A percentile compares a stretch with the other conserved stretches of the same genome.
phyloP scores from a whole-genome alignment of 331 rosid genomes.

The Malus hybrid region DNA sequence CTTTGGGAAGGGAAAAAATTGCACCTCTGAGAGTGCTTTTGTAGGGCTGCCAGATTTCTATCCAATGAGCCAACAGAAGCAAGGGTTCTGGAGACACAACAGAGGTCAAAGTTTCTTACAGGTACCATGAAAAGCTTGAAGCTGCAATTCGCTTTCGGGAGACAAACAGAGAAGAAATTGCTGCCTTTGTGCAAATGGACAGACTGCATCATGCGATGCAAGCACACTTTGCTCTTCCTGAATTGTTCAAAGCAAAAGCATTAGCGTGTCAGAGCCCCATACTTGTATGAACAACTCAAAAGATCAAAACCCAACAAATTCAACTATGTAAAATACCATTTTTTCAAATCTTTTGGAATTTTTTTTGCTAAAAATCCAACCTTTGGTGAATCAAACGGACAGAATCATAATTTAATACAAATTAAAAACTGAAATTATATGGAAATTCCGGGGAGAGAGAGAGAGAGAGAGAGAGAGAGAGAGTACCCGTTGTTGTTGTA shows the following conservation, averaged over 20 bases:
- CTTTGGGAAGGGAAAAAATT: not conserved
- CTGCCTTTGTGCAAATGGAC: constrained; percentile 29
- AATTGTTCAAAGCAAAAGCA: constrained; percentile 10
- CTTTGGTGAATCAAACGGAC: not conserved
- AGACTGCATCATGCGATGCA: constrained; percentile 18
- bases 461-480: not conserved
- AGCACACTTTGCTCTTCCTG: constrained; percentile 39
- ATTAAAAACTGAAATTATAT: not conserved
- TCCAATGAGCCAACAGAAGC: constrained; percentile 40
- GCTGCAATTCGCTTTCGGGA: constrained; percentile 21
- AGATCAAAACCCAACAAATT: not conserved
- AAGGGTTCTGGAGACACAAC: constrained; percentile 17
- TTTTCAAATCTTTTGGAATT: not conserved
- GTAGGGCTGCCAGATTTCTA: constrained; percentile 11
- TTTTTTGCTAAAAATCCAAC: not conserved
- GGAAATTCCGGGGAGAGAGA: not conserved
- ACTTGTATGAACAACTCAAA: not conserved
- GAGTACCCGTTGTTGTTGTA: constrained; percentile 33
- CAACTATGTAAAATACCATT: not conserved
- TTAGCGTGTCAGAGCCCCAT: not conserved
- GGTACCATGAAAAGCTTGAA: constrained; percentile 41
- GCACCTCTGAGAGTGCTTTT: constrained; percentile 39
- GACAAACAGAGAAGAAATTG: constrained; percentile 26
- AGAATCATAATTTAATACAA: not conserved
- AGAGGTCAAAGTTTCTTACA: constrained; percentile 12